Evolutionary conservation across 352 stramenopile genomes (phyloP).

Genomic region (Pythium dissotocum): DNA sequence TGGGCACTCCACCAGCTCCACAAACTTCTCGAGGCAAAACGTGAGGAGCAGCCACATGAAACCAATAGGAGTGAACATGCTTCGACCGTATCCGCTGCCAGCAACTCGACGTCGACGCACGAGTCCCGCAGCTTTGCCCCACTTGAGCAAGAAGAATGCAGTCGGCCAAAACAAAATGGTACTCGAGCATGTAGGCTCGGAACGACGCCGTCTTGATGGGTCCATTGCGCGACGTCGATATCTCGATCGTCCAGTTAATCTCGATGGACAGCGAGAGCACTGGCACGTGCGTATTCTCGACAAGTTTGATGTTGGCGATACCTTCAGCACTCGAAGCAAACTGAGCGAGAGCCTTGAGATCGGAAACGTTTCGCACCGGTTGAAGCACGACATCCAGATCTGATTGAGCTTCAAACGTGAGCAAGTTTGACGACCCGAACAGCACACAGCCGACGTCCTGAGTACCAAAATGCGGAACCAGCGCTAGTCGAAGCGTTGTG

Average conservation of each 20-base stretch:
- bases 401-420: constrained; percentile 79
- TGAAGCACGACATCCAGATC: constrained; percentile 69
- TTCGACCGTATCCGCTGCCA: constrained; percentile 33
- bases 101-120: constrained; percentile 53
- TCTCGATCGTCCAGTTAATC: constrained; percentile 59
- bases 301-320: constrained; percentile 8
- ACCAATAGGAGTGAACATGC: constrained; percentile 62
- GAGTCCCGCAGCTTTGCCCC: constrained; percentile 68
- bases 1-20: constrained; percentile 39
- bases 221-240: constrained; percentile 56
- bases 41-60: constrained; percentile 78
- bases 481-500: constrained; percentile 37
- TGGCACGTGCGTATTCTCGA: constrained; percentile 45
- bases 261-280: constrained; percentile 66
- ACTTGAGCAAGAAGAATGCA: constrained; percentile 73
- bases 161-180: constrained; percentile 75
- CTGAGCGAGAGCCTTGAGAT: constrained; percentile 17
- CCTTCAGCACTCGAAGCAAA: constrained; percentile 3
- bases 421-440: constrained; percentile 68
- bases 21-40: constrained; percentile 60
- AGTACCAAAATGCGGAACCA: constrained; percentile 36
- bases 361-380: not conserved
- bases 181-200: constrained; percentile 61
- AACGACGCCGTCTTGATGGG: constrained; percentile 74
- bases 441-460: constrained; percentile 40